Conservation (phyloP, 495 filamentous ascomycete species). For the Sabuloglossum arenarium region DNA sequence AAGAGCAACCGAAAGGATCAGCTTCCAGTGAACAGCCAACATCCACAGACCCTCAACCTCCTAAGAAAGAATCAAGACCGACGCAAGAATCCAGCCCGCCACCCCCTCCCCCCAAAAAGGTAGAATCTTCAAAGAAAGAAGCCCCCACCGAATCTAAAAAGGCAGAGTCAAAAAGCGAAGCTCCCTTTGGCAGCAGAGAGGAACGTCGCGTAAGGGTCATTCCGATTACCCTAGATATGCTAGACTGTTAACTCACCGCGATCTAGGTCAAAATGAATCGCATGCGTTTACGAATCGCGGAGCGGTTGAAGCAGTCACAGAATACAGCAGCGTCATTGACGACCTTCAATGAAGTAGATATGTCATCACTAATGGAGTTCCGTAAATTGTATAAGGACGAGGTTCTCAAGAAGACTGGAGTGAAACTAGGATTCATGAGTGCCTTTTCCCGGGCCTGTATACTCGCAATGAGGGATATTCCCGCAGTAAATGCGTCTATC, state of each 20-base stretch:
- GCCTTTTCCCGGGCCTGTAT: constrained; percentile 86
- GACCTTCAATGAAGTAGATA: constrained; percentile 98
- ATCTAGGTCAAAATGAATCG: constrained; percentile 95
- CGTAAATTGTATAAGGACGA: constrained; percentile 94
- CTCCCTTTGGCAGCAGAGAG: constrained; percentile 47
- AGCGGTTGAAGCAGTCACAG: constrained; percentile 96
- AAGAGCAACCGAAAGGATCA: constrained; percentile 35
- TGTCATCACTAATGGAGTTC: constrained; percentile 95
- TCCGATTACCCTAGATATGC: neutral
- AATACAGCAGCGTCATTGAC: constrained; percentile 95
- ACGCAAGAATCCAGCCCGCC: constrained; percentile 14
- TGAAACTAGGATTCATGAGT: constrained; percentile 98
- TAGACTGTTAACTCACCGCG: neutral
- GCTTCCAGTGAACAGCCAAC: constrained; percentile 34
- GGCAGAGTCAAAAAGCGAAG: constrained; percentile 12
- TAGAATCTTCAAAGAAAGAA: constrained; percentile 17
- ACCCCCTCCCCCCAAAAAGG: neutral
- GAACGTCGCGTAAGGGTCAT: constrained; percentile 53
- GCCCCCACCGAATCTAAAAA: constrained; percentile 16
- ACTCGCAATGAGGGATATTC: constrained; percentile 83
- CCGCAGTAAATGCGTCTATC: constrained; percentile 93
- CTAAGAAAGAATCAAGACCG: constrained; percentile 17
- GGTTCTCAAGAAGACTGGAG: constrained; percentile 81
- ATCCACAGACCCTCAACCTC: constrained; percentile 29
- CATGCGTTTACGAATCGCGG: constrained; percentile 91